phyloP scores from a whole-genome alignment of 495 filamentous ascomycete genomes.

The Podospora anserina region DNA sequence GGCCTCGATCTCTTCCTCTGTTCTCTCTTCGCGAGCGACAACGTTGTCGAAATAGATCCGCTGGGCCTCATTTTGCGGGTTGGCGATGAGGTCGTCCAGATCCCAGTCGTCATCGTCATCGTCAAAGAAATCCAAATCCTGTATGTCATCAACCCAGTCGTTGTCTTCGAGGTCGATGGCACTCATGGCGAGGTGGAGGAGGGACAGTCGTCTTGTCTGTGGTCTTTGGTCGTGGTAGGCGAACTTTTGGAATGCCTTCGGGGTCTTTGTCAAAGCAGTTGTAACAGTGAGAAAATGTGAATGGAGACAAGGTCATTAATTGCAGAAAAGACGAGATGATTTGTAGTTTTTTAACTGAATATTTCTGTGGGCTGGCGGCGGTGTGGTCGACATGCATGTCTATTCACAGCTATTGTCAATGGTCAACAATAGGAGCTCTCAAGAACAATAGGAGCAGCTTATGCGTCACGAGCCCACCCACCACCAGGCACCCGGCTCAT shows the following conservation, averaged over 20 bases:
- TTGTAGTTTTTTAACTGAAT: background rate
- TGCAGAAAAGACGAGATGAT: background rate
- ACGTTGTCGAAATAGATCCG: slow-evolving; percentile 13
- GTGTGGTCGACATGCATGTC: background rate
- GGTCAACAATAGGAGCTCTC: background rate
- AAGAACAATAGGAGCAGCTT: background rate
- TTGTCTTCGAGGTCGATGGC: background rate
- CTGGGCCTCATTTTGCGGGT: background rate
- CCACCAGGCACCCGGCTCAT: background rate
- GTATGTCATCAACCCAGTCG: background rate
- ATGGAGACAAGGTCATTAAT: background rate
- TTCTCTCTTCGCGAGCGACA: slow-evolving; percentile 22
- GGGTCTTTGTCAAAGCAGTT: background rate
- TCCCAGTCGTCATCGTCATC: background rate
- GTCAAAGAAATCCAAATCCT: background rate
- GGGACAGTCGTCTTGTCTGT: too few species aligned
- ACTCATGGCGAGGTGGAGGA: background rate
- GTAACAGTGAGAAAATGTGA: background rate
- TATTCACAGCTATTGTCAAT: background rate
- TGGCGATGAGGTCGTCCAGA: background rate
- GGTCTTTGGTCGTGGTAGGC: background rate
- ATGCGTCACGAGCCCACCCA: background rate
- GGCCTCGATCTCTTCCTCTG: slow-evolving; percentile 23
- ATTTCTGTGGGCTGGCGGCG: background rate
- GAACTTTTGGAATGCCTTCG: background rate